A percentile compares a stretch with the other conserved stretches of the same genome.
These are phyloP conservation scores for Aspergillus hiratsukae DNA, from an alignment of 2,329 filamentous ascomycete species.

Conservation along the genomic window DNA sequence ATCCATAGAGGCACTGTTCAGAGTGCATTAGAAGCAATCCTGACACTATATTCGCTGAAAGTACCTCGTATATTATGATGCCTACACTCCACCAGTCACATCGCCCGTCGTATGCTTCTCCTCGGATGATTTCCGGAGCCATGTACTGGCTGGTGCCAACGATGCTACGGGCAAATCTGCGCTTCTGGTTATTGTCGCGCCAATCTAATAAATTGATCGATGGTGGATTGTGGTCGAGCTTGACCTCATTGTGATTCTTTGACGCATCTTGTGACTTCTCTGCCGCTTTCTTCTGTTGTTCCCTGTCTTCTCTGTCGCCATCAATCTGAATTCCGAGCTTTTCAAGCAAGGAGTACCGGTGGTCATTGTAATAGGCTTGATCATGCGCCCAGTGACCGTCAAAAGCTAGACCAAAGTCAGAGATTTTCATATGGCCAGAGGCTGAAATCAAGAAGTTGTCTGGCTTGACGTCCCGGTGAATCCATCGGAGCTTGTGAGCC, in stretches of 20 bases:
- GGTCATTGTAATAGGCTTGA: constrained; percentile 76
- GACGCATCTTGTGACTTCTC: constrained; percentile 8
- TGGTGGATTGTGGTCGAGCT: constrained; percentile 21
- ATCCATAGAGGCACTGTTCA: constrained; percentile 75
- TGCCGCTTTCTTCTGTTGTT: constrained; percentile 43
- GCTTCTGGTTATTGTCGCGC: constrained; percentile 65
- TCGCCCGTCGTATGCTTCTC: constrained; percentile 79
- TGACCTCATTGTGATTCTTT: constrained; percentile 31
- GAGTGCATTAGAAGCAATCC: constrained; percentile 2
- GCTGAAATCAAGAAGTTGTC: constrained; percentile 93
- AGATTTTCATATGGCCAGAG: constrained; percentile 88
- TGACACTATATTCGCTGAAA: constrained; percentile 1
- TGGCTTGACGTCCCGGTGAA: constrained; percentile 93
- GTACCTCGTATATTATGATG: constrained; percentile 80
- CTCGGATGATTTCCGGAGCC: constrained; percentile 87
- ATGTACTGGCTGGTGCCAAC: constrained; percentile 98
- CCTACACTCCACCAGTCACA: constrained; percentile 98
- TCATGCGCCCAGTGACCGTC: constrained; percentile 95
- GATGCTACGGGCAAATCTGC: constrained; percentile 73
- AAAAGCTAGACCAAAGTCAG: constrained; percentile 93
- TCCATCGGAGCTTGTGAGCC: constrained; percentile 80
- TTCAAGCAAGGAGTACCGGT: constrained; percentile 73
- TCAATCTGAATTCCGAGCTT: constrained; percentile 68
- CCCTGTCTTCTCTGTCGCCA: constrained; percentile 68
- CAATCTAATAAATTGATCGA: constrained; percentile 59